Evolutionary conservation across 192 early-diverging fungal species (phyloP), one percentile per base, ranked within the genome.

Genomic region (Linnemannia schmuckeri): DNA sequence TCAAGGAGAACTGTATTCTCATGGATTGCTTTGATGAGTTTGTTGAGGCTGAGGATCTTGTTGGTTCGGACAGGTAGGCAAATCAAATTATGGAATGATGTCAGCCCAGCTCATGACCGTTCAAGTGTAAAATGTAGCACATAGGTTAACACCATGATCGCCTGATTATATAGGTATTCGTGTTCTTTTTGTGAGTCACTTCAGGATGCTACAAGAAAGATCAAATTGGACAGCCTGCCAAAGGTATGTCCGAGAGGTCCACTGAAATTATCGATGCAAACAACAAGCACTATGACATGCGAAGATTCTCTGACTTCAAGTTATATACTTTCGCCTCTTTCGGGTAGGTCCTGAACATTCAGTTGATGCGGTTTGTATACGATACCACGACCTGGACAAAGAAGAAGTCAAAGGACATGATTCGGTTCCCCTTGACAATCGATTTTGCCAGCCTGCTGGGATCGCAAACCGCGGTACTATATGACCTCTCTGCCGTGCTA

Each of bases 351-450:
- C 78, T 89, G 10, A 89, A 82, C 27, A 75, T 89, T 27, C 89
- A 89, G n/a, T 13, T 89, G 41, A 88, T 89, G 87, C 88, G 89
- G 18, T 89, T 89, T 66, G 54, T 88, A 0, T 89, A 88, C 27
- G 89, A 88, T 40, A 68, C 4, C 35, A 22, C 15, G 4, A 83
- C 82, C 1, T 82, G 80, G 78, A 89, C 82, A 13, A 89, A 89
- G 52, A 84, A 77, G 61, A 89, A 89, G 30, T 81, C 85, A 37
- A 88, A 85, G 55, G 80, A 83, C 10, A 79, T 69, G 24, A 79
- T 89, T 38, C 66, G 47, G 0, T 89, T 89, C 66, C 89, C 87
- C 10, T 37, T 72, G 70, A 57, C 76, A 33, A 82, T 89, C 17
- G 74, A 89, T 38, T 73, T 89, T 40, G 74, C 75, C 1, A 71